Base-by-base conservation (phyloP, 371 early-diverging fungal genomes). In the Mucor lusitanicus region DNA sequence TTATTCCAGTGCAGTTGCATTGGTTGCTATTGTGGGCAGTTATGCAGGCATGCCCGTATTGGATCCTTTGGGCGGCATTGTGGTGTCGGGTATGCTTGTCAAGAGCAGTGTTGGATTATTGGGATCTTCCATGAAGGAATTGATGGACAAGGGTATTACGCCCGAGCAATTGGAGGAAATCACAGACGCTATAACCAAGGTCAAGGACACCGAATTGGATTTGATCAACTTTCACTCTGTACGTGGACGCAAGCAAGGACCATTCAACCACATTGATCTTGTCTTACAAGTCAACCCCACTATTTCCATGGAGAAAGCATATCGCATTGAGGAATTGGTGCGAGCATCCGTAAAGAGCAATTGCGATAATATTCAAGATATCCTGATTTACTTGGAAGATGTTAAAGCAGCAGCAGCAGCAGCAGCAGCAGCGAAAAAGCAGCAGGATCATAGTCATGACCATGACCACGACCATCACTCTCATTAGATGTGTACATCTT, bases 41-140 rank as follows among this genome's bases (percentile, higher is more conserved):
- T 80, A 84, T 63, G 72, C 85, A 58, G 91, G 91, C 13, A 72
- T 89, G 25, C 87, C 89, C 8, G 74, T 89, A 17, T 75, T 90
- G 12, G 91, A 90, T 66, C 90, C 91, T 15, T 32, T 90, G 7
- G 90, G 91, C 25, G 90, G 90, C 9, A 66, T 90, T 32, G 74
- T 82, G 3, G 90, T 91, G 8, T 79, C 88, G 13, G 85, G 78
- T 17, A 82, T 89, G 78, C 77, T 91, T 59, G 66, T 87, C 32
- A 84, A 81, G 65, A 89, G 81, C 67, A 90, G 90, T 33, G 66
- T 73, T 6, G 70, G 79, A 6, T 77, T 91, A 21, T 70, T 86
- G 54, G 58, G 63, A 21, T 59, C 68, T 1, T 82, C 84, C 3
- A 63, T 84, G 46, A 75, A 64, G 50, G 84, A 86, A 59, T 67